These are phyloP conservation scores for Gnaphalium uliginosum DNA, from an alignment of 129 eudicot species.

Conservation along the genomic window DNA sequence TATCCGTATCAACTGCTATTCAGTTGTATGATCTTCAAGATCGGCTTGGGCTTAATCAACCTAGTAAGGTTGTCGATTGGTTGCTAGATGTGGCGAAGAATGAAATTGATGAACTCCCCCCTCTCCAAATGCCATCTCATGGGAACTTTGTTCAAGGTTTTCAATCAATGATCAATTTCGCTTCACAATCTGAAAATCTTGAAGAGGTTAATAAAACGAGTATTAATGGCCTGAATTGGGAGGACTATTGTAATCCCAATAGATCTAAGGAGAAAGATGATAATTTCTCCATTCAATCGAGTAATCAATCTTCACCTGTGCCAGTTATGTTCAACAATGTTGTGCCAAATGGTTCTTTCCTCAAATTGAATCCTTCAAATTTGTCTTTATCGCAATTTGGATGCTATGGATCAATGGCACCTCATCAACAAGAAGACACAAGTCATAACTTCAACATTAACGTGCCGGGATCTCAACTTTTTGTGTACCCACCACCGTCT, in stretches of 20 bases:
- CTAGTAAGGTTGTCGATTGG: constrained; percentile 94
- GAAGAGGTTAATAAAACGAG: constrained; percentile 24
- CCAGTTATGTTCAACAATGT: constrained; percentile 41
- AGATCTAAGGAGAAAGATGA: constrained; percentile 50
- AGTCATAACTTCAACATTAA: constrained; percentile 38
- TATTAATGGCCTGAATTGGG: constrained; percentile 35
- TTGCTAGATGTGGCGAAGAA: constrained; percentile 68
- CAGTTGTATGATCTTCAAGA: constrained; percentile 93
- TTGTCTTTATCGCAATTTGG: constrained; percentile 44
- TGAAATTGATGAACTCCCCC: constrained; percentile 85
- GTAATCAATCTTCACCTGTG: constrained; percentile 34
- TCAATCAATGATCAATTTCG: constrained; percentile 36
- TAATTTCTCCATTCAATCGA: constrained; percentile 31
- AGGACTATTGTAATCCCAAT: constrained; percentile 27
- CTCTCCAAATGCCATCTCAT: constrained; percentile 63
- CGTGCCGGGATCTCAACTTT: constrained; percentile 42
- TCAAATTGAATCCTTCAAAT: constrained; percentile 59
- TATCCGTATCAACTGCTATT: constrained; percentile 88
- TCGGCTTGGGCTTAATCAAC: constrained; percentile 80
- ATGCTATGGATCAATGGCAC: constrained; percentile 35
- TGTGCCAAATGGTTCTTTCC: constrained; percentile 39
- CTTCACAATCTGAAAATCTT: constrained; percentile 32
- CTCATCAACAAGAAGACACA: constrained; percentile 34
- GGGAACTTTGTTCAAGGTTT: constrained; percentile 38
- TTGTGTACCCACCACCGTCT: constrained; percentile 36